Base-by-base conservation (phyloP, 805 yeast species). In the Blastobotrys chiropterorum region DNA sequence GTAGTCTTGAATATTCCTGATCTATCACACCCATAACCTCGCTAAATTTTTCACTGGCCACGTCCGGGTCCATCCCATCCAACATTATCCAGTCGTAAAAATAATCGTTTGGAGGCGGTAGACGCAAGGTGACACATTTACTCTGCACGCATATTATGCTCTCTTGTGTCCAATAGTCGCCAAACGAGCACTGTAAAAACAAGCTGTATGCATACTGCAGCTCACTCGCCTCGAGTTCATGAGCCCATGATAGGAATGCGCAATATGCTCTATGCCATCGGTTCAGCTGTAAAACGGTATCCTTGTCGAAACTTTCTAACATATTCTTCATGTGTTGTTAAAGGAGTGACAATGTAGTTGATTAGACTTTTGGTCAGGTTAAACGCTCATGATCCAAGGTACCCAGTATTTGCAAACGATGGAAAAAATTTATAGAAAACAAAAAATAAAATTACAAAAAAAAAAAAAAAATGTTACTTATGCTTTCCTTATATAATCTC, bases 11-110 rank as follows among this genome's bases (percentile, higher is more conserved):
- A 14, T 39, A 30, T 38, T 46, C 48, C 43, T 41, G 13, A 14
- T 21, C 51, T 21, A 40, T 15, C 14, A 21, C 15, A n/a, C 51
- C 46, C 51, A 48, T 48, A 11, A 15, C 11, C 47, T 48, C 51
- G 22, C 43, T 48, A 34, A 48, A 48, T 38, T 31, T 7, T 31
- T 48, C 51, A 14, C 41, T 16, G 19, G 51, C 51, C n/a, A 48
- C 46, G 14, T 48, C 51, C 7, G 47, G 16, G 14, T 48, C 51
- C 51, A 48, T 30, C n/a, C 51, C 51, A 3, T 26, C 42, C 11
- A 48, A 30, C n/a, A 30, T 19, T 11, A 19, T 19, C 51, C 51
- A 48, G 46, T 31, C 46, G n/a, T 16, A 6, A 26, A 41, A 42
- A 21, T 26, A 43, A 6, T 46, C 47, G 4, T 30, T 19, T 2